Evolutionary conservation across 108 stramenopile species (phyloP).

Genomic region (Cyclotella choctawhatcheeana): DNA sequence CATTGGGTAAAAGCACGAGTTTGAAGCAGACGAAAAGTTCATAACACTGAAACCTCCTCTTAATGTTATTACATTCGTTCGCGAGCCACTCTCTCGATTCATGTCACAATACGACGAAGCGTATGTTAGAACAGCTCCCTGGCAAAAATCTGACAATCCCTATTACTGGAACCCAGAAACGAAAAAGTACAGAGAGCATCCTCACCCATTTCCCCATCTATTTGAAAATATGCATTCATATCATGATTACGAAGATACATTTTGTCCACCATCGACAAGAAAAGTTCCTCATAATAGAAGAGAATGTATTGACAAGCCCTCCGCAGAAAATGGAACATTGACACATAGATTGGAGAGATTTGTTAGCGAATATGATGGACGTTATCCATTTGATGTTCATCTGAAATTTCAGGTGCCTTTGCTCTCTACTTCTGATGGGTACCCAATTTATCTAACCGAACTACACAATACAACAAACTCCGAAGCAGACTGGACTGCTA

Average conservation of each 20-base stretch:
- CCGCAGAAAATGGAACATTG: slow-evolving; percentile 30
- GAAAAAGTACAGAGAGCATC: background rate
- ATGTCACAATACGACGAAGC: slow-evolving; percentile 38
- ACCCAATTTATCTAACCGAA: slow-evolving; percentile 31
- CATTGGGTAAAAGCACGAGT: slow-evolving; percentile 3
- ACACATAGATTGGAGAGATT: slow-evolving; percentile 27
- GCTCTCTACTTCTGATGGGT: slow-evolving; percentile 20
- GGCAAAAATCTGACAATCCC: slow-evolving; percentile 19
- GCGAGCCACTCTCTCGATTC: slow-evolving; percentile 34
- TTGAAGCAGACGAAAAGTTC: background rate
- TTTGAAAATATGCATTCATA: slow-evolving; percentile 33
- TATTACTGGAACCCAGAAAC: slow-evolving; percentile 18
- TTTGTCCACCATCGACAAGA: slow-evolving; percentile 26
- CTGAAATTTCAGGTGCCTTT: slow-evolving; percentile 28
- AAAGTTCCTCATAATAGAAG: background rate
- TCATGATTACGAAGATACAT: slow-evolving; percentile 32
- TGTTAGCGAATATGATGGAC: slow-evolving; percentile 33
- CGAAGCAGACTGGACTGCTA: slow-evolving; percentile 19
- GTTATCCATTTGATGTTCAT: slow-evolving; percentile 28
- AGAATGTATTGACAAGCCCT: slow-evolving; percentile 19
- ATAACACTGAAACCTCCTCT: slow-evolving; percentile 6
- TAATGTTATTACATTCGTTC: slow-evolving; percentile 21
- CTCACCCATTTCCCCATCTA: slow-evolving; percentile 26
- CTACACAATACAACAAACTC: slow-evolving; percentile 37
- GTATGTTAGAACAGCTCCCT: slow-evolving; percentile 33